These are phyloP conservation scores for Candida xiaguanensis DNA, from an alignment of 805 yeast species.

Conservation along the genomic window DNA sequence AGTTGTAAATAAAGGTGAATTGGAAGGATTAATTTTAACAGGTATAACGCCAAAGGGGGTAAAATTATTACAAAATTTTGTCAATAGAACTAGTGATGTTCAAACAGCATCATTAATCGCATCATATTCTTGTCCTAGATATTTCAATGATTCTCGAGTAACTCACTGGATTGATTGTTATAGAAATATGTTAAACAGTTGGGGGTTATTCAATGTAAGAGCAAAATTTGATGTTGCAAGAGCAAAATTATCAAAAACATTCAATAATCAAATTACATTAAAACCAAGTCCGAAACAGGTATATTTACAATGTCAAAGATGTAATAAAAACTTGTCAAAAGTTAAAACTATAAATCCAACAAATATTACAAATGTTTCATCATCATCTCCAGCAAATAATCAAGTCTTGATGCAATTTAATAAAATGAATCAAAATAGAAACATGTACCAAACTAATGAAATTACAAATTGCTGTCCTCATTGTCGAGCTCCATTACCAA, in stretches of 20 bases:
- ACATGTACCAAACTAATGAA: conserved; percentile 8
- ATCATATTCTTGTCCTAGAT: conserved; percentile 79
- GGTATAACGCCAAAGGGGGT: conserved; percentile 89
- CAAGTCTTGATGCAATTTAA: conserved; percentile 31
- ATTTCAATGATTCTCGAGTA: conserved; percentile 68
- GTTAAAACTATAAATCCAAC: conserved; percentile 12
- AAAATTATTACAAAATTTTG: conserved; percentile 78
- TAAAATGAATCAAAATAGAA: conserved; percentile 16
- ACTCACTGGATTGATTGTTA: conserved; percentile 77
- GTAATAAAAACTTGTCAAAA: conserved; percentile 68
- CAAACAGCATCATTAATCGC: conserved; percentile 87
- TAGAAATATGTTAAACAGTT: conserved; percentile 65
- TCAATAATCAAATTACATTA: conserved; percentile 44
- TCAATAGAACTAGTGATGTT: conserved; percentile 83
- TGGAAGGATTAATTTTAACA: conserved; percentile 86
- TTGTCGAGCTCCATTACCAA: conserved; percentile 83
- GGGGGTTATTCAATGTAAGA: conserved; percentile 73
- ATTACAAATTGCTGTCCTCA: conserved; percentile 59
- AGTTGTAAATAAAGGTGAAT: conserved; percentile 74
- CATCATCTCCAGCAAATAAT: conserved; percentile 6
- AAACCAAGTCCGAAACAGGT: conserved; percentile 67
- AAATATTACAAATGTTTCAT: neutral
- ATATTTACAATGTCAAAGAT: conserved; percentile 73
- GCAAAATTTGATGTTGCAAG: conserved; percentile 85
- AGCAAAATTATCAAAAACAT: conserved; percentile 55